Conservation (phyloP, 768 basidiomycete species). For the Guyanaporus albipodus region DNA sequence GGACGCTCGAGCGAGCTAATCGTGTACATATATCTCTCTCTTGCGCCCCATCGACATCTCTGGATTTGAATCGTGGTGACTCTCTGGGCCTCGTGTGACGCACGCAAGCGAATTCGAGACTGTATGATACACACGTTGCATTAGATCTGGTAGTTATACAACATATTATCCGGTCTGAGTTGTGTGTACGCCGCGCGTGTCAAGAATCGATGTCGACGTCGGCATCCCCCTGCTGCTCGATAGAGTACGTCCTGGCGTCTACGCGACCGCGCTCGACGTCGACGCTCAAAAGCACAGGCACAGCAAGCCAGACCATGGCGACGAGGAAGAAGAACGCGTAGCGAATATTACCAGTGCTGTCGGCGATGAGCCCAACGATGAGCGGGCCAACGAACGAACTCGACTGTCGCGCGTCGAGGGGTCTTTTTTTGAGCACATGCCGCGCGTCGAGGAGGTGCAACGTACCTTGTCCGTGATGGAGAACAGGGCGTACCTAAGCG, state of each 20-base stretch:
- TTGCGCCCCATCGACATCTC: no score
- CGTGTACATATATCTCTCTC: background rate
- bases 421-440: background rate
- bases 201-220: no score
- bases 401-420: no score
- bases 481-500: slow-evolving; percentile 63
- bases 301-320: slow-evolving; percentile 71
- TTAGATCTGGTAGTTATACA: background rate
- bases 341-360: slow-evolving; percentile 87
- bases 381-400: slow-evolving; percentile 91
- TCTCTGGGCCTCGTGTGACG: no score
- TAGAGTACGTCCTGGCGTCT: slow-evolving; percentile 41
- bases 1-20: no score
- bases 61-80: no score
- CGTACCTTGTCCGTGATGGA: slow-evolving; percentile 85
- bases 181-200: background rate
- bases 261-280: slow-evolving; percentile 61
- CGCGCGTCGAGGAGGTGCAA: background rate
- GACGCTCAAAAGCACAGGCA: slow-evolving; percentile 72
- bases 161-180: background rate
- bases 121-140: background rate
- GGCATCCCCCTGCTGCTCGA: background rate
- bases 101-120: no score
- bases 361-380: slow-evolving; percentile 83
- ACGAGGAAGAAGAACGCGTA: slow-evolving; percentile 88